A percentile compares a stretch with the other conserved stretches of the same genome.
These are phyloP conservation scores for Adansonia gregorii DNA, from an alignment of 441 rosid species.

Conservation along the genomic window DNA sequence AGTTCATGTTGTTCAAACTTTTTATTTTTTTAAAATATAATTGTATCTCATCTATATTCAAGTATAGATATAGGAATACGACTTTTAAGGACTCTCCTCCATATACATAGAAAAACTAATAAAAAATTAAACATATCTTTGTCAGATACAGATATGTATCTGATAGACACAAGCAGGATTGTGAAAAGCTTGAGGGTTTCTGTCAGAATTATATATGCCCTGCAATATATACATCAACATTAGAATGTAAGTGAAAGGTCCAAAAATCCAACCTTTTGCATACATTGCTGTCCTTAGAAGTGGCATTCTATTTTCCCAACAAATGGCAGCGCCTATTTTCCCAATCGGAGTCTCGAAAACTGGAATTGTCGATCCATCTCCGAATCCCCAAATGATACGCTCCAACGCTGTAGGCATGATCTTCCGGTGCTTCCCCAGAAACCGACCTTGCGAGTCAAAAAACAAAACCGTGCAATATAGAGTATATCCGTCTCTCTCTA, in stretches of 20 bases:
- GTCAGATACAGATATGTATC: too few species aligned
- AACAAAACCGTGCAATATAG: constrained; percentile 77
- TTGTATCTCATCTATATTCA: too few species aligned
- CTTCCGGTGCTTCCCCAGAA: constrained; percentile 87
- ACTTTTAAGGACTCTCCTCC: too few species aligned
- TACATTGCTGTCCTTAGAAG: constrained; percentile 88
- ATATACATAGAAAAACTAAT: too few species aligned
- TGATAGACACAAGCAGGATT: too few species aligned
- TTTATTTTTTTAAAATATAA: too few species aligned
- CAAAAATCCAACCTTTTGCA: constrained; percentile 66
- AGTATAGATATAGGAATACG: too few species aligned
- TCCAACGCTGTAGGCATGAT: constrained; percentile 89
- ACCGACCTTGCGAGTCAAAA: constrained; percentile 78
- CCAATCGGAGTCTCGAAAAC: constrained; percentile 80
- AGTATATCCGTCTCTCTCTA: constrained; percentile 75
- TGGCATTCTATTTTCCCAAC: constrained; percentile 97
- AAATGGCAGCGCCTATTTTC: constrained; percentile 85
- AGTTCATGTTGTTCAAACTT: too few species aligned
- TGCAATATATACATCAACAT: background rate
- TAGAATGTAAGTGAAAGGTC: background rate
- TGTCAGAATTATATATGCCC: too few species aligned
- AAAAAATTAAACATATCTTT: too few species aligned
- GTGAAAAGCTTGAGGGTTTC: too few species aligned
- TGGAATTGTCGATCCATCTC: constrained; percentile 89
- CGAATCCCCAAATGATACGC: constrained; percentile 94